Conservation (phyloP, 2,329 filamentous ascomycete species). For the Aspergillus caelatus region DNA sequence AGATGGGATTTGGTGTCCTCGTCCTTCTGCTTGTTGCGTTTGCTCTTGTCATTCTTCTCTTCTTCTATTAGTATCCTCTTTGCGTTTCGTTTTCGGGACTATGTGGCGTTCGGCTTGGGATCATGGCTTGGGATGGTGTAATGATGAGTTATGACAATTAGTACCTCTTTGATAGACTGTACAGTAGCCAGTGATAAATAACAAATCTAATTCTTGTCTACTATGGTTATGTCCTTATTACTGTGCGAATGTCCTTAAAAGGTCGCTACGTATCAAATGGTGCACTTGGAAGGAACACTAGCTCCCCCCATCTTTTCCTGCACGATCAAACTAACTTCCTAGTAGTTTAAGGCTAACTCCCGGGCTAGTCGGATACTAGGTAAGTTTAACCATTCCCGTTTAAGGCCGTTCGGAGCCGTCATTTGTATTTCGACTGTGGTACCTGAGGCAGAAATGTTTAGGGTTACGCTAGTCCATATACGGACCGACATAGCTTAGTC, state of each 20-base stretch:
- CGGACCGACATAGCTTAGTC: conserved; percentile 42
- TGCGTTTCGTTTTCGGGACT: conserved; percentile 8
- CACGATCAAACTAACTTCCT: background rate
- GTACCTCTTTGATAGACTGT: conserved; percentile 22
- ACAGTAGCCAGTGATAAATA: conserved; percentile 10
- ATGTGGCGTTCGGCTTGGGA: conserved; percentile 19
- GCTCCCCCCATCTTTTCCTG: background rate
- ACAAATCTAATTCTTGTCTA: background rate
- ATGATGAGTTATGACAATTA: conserved; percentile 28
- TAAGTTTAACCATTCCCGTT: background rate
- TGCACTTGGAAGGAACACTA: background rate
- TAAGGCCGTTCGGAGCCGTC: background rate
- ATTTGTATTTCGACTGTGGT: background rate
- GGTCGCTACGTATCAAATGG: background rate
- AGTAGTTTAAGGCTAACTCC: background rate
- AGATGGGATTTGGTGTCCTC: background rate
- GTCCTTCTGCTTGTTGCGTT: background rate
- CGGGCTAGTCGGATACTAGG: background rate
- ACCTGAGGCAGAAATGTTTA: conserved; percentile 29
- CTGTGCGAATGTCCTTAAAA: too few relatives aligned
- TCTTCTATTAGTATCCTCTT: conserved; percentile 22
- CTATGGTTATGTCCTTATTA: background rate
- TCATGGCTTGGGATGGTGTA: conserved; percentile 11
- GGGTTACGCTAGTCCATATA: conserved; percentile 45
- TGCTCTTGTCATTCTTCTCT: conserved; percentile 1